Conservation (phyloP, 306 rosid genomes). For the Albizia julibrissin region DNA sequence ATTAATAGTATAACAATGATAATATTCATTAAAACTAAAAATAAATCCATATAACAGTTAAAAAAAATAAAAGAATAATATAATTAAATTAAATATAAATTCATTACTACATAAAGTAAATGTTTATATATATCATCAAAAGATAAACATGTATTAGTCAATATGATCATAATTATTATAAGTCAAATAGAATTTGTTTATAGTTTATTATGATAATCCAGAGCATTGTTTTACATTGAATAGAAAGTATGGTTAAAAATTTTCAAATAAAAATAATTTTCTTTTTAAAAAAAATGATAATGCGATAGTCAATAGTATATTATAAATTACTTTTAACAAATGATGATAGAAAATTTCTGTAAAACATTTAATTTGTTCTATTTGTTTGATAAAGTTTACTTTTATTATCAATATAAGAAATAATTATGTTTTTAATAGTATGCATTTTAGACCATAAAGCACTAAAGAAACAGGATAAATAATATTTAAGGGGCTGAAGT, state of each 20-base stretch:
- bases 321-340: neutral
- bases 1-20: neutral
- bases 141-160: neutral
- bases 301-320: neutral
- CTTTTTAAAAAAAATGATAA: neutral
- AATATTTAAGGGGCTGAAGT: neutral
- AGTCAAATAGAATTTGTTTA: neutral
- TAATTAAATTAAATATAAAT: neutral
- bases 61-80: neutral
- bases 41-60: neutral
- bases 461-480: too few relatives aligned
- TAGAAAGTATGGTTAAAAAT: neutral
- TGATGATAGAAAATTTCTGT: neutral
- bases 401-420: neutral
- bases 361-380: neutral
- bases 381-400: neutral
- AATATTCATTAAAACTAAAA: neutral
- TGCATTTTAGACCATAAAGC: neutral
- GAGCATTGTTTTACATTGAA: neutral
- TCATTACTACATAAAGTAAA: neutral
- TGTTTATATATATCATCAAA: neutral
- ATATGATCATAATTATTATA: neutral
- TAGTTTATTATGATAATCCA: neutral
- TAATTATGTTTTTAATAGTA: neutral
- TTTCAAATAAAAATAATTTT: slow-evolving; percentile 14